These are phyloP conservation scores for Alternaria sp. DNA, from an alignment of 2,329 filamentous ascomycete genomes.

Conservation along the genomic window DNA sequence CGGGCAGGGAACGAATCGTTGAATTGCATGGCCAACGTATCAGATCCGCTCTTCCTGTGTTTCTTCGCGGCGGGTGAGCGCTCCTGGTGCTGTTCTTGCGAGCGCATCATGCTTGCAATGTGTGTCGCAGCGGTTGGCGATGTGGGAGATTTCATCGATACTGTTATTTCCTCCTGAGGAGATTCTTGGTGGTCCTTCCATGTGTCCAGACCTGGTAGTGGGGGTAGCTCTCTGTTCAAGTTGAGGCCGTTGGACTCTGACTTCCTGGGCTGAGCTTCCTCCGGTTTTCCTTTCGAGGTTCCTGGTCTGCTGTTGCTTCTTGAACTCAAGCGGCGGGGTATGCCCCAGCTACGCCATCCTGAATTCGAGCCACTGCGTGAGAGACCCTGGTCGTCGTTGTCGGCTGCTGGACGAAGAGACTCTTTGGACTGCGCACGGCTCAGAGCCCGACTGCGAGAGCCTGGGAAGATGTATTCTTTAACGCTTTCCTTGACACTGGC, in stretches of 20 bases:
- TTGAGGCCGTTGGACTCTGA: conserved; percentile 41
- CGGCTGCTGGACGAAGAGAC: conserved; percentile 31
- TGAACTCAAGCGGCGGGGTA: conserved; percentile 44
- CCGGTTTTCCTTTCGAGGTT: conserved; percentile 35
- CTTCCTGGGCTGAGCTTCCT: conserved; percentile 37
- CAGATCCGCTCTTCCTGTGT: conserved; percentile 40
- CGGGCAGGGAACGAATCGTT: conserved; percentile 26
- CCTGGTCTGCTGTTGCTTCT: conserved; percentile 41
- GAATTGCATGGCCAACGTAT: conserved; percentile 34
- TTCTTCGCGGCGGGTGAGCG: conserved; percentile 36
- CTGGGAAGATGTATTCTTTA: conserved; percentile 52
- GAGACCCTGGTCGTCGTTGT: conserved; percentile 20
- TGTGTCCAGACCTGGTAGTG: conserved; percentile 54
- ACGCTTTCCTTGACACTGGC: conserved; percentile 49
- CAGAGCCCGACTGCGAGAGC: conserved; percentile 32
- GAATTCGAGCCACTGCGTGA: conserved; percentile 35
- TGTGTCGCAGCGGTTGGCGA: conserved; percentile 34
- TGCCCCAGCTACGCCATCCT: conserved; percentile 50
- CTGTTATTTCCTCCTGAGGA: conserved; percentile 15
- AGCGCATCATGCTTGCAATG: conserved; percentile 47
- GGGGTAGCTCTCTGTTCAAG: conserved; percentile 57
- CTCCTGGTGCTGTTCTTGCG: conserved; percentile 34
- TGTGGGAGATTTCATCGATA: conserved; percentile 23
- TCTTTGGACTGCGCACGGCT: conserved; percentile 46
- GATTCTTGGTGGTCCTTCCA: conserved; percentile 38